Base-by-base conservation (phyloP, 768 basidiomycete genomes). In the Trametes cinnabarina region DNA sequence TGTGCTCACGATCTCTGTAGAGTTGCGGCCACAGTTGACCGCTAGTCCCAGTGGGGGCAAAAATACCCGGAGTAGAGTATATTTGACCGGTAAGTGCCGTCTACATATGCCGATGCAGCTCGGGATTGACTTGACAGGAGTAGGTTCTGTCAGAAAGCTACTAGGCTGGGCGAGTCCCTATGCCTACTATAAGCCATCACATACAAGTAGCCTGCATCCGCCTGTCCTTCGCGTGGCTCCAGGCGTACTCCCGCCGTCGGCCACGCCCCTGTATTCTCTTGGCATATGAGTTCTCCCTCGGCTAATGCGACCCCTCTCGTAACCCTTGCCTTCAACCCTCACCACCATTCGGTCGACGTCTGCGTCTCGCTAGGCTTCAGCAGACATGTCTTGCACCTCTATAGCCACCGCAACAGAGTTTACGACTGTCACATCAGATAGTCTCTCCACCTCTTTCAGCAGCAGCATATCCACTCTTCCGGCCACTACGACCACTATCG, bases 391-490 rank as follows among this genome's bases (percentile, higher is more conserved):
- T 14, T 61, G 60, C 44, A 37, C 32, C 15, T 47, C 60, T 17
- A 22, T 46, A 30, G 55, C 62, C 0, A 67, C 66, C 5, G 62
- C 60, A 26, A 67, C 66, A 4, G 49, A 55, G 49, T 65, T 67
- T 47, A 34, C 51, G 22, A 67, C 66, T 3, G 12, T 65, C 51
- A 63, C 64, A 14, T 60, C 60, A 4, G 47, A 49, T 37, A 60
- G 58, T 25, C 40, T 63, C 30, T 61, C 63, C 10, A 67, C 66
- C 2, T 61, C 63, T 10, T 52, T 50, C 50, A 58, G 55, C 23
- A 23, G 43, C 12, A 63, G 55, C 28, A 41, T 62, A 12, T 58
- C 62, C 15, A 63, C 66, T 15, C 20, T 62, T 2, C 48, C 61
- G 1, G 51, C 63, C 9, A 53, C 51, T 3, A 25, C 54, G 10